These are phyloP conservation scores for Phaffomyces opuntiae DNA, from an alignment of 805 yeast genomes.

Conservation along the genomic window DNA sequence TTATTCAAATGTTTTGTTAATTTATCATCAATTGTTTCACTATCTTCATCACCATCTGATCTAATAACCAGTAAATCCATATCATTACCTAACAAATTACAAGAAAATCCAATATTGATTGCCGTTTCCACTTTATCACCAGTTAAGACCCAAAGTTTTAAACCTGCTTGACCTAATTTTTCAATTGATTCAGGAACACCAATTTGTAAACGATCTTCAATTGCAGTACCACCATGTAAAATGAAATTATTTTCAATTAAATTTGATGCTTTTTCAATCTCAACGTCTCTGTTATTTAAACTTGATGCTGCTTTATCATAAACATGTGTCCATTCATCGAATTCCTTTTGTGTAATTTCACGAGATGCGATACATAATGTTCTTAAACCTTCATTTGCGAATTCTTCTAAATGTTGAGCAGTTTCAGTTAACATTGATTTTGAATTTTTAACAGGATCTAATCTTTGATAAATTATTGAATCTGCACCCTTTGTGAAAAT, in stretches of 20 bases:
- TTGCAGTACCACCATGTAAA: constrained; percentile 79
- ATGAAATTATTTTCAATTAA: constrained; percentile 59
- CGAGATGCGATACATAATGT: constrained; percentile 73
- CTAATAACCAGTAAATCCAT: constrained; percentile 64
- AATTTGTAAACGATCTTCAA: constrained; percentile 76
- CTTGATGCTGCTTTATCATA: constrained; percentile 61
- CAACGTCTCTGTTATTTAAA: constrained; percentile 57
- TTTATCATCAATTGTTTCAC: constrained; percentile 24
- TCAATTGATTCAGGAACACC: constrained; percentile 82
- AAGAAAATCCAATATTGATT: constrained; percentile 77
- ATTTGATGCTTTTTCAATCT: constrained; percentile 67
- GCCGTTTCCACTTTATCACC: constrained; percentile 85
- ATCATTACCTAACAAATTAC: constrained; percentile 63
- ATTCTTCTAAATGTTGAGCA: constrained; percentile 66
- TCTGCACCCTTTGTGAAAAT: constrained; percentile 82
- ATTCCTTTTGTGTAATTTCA: constrained; percentile 54
- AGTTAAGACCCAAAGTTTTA: constrained; percentile 76
- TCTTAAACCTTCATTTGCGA: constrained; percentile 76
- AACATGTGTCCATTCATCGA: constrained; percentile 48
- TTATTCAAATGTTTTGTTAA: constrained; percentile 36
- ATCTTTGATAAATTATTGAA: constrained; percentile 62
- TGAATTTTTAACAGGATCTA: constrained; percentile 39
- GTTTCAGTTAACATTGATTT: constrained; percentile 48
- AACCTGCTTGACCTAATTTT: constrained; percentile 66
- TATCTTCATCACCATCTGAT: constrained; percentile 35